Base-by-base conservation (phyloP, 83 land plant genomes). In the Diphasiastrum complanatum region DNA sequence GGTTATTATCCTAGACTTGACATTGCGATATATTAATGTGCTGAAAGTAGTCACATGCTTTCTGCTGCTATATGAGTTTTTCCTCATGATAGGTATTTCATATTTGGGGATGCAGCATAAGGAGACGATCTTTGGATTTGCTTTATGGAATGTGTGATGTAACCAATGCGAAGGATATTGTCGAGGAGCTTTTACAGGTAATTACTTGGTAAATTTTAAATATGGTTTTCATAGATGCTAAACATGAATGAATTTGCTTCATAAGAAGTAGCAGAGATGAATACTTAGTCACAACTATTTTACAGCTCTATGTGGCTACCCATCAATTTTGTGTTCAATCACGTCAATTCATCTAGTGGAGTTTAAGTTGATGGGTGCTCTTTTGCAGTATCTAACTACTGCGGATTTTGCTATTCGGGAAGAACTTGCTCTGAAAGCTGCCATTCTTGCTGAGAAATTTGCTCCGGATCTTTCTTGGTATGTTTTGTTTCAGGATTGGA, bases 321-420 rank as follows among this genome's bases (percentile, higher is more conserved):
- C 16, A 3, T 10, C 16, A 40, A n/a, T 16, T 57, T 56, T 35
- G 51, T 56, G 33, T 19, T 46, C 12, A 14, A 12, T 48, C 25
- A 10, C 10, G 37, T 18, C 2, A 45, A 38, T 29, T 10, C 10
- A 23, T 24, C 14, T 25, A 29, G 22, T 1, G 8, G 2, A 56
- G 33, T 20, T 26, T 62, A 1, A 4, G 12, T 18, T 36, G 35
- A 18, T 23, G 6, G 45, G 25, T 47, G 1, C 35, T 40, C 31
- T 45, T 30, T 43, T 56, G 41, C 72, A 95, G 99, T 90, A 95
- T 75, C 87, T 95, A 24, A 90, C 84, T 51, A 75, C 95, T 23
- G 97, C 99, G 47, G 99, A 95, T 45, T 95, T 95, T 86, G 97
- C 85, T 27, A 95, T 95, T 74, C 97, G 99, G 34, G 97, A 95